Percentiles rank a stretch among this genome's conserved stretches.
These are phyloP conservation scores for Russula foetens DNA, from an alignment of 768 basidiomycete genomes.

Conservation along the genomic window DNA sequence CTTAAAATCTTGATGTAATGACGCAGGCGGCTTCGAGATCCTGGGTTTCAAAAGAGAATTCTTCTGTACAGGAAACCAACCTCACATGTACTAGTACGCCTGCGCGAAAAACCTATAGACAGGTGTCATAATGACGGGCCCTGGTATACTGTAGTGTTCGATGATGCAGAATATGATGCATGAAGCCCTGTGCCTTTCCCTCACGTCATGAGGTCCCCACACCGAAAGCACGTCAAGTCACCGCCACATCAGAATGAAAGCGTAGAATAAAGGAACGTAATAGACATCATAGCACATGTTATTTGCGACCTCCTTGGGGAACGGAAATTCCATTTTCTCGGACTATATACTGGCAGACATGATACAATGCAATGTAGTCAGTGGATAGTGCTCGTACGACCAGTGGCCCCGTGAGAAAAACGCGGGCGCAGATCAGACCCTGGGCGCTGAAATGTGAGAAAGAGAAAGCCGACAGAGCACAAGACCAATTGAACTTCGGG, in stretches of 20 bases:
- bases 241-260: neutral
- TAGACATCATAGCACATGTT: neutral
- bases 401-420: too few relatives aligned
- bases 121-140: neutral
- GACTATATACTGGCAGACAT: neutral
- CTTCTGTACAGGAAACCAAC: neutral
- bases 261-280: neutral
- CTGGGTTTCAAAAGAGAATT: neutral
- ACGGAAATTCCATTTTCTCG: neutral
- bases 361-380: too few relatives aligned
- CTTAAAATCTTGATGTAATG: neutral
- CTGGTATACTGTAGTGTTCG: neutral
- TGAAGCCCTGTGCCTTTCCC: too few relatives aligned
- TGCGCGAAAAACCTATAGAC: neutral
- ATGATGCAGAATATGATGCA: neutral
- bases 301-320: neutral
- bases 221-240: neutral
- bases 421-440: too few relatives aligned
- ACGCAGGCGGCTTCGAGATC: neutral
- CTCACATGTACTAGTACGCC: neutral
- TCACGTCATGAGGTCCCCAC: too few relatives aligned
- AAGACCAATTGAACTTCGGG: too few relatives aligned
- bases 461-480: too few relatives aligned
- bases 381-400: too few relatives aligned
- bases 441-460: too few relatives aligned